Percentiles rank a stretch among this genome's conserved stretches.
These are phyloP conservation scores for Ophiocordyceps camponoti-floridani DNA, from an alignment of 2,329 filamentous ascomycete species.

Conservation along the genomic window DNA sequence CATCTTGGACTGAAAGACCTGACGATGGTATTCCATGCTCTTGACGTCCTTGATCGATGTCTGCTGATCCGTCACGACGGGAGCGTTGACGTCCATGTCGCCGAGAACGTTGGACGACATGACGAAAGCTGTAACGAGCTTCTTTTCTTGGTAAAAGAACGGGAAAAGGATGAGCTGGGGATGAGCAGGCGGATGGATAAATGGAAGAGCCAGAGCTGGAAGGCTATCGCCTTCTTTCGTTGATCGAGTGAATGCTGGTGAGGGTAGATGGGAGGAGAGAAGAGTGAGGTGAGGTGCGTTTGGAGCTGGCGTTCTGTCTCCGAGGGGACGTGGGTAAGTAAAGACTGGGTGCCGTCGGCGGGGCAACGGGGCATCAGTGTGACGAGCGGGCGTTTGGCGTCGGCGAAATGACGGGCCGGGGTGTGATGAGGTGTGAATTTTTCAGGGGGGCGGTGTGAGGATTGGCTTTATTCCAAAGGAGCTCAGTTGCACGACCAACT, in stretches of 20 bases:
- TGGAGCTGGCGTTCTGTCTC: neutral
- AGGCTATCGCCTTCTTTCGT: neutral
- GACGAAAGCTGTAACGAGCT: constrained; percentile 1
- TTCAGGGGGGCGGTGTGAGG: too few relatives aligned
- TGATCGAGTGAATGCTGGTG: too few relatives aligned
- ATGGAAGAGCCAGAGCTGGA: neutral
- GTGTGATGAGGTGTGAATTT: too few relatives aligned
- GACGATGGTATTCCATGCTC: constrained; percentile 63
- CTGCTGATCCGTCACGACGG: constrained; percentile 19
- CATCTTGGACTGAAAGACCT: constrained; percentile 56
- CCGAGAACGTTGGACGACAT: constrained; percentile 38
- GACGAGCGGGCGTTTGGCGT: too few relatives aligned
- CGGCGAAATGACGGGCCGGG: too few relatives aligned
- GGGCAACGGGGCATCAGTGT: neutral
- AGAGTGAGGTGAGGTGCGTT: neutral
- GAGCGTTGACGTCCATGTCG: constrained; percentile 47
- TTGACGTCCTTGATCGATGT: constrained; percentile 30
- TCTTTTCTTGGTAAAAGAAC: neutral
- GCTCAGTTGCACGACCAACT: too few relatives aligned
- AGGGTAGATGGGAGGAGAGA: neutral
- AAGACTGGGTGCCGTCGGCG: neutral
- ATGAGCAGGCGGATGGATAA: neutral
- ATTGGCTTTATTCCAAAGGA: too few relatives aligned
- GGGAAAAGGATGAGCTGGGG: neutral
- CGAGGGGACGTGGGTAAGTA: neutral